Evolutionary conservation across 2,329 filamentous ascomycete genomes (phyloP), one percentile per base, ranked within the genome.

Genomic region (Helotiales sp.): DNA sequence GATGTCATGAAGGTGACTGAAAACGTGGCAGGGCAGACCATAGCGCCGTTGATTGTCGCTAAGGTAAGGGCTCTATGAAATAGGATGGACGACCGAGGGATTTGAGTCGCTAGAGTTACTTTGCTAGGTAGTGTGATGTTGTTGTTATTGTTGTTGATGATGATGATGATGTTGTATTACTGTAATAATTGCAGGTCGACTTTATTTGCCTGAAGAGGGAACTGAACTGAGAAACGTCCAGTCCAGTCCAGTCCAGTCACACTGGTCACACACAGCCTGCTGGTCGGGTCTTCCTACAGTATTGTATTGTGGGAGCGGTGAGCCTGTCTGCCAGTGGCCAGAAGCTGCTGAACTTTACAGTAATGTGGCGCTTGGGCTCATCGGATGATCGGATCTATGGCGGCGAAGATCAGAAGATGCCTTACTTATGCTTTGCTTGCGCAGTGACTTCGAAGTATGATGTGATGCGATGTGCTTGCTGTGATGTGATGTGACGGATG

Each of bases 11-110:
- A 20, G 26, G 26, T 6, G 47, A 52, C 49, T 37, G 20, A 26
- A 32, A 57, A n/a, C 30, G 54, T 57, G 54, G 54, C 30, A 57
- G 54, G 30, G 54, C 54, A 57, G 54, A 57, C 20, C 54, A 37
- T 37, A 57, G 54, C 54, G 54, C 8, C 54, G 30, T 37, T 57
- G 54, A 32, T n/a, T n/a, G 30, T 24, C 20, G 54, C n/a, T 11
- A 55, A 17, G 54, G 30, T 11, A 55, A 17, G n/a, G 52, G n/a
- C 3, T 34, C 28, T 32, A 30, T n/a, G 34, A 32, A 26, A 57
- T 37, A 20, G n/a, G 32, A 24, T 15, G 20, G 30, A 45, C 30
- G 32, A 10, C 32, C n/a, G 54, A 34, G 54, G 52, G 17, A 5
- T 32, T 34, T 22, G n/a, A 34, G 17, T 40, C 54, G 54, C 32